Evolutionary conservation across 1,284 basidiomycete genomes (phyloP), one percentile per base, ranked within the genome.

Genomic region (Ceratobasidium sp.): DNA sequence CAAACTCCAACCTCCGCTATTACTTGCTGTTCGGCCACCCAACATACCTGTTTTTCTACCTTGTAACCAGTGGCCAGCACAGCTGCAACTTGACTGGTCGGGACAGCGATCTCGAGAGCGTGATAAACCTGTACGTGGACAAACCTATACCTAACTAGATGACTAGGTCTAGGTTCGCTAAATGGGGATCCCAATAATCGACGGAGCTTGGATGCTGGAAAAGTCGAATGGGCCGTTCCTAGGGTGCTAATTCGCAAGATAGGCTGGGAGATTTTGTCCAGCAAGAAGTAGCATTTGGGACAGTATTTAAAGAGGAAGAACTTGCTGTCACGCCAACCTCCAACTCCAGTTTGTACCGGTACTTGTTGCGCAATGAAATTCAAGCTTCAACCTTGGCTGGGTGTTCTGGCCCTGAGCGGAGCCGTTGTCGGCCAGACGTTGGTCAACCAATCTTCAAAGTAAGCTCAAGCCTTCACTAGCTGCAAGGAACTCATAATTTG

Each of bases 321-420:
- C 46, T 49, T 49, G 15, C 13, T 49, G 46, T 15, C 19, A 49
- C 19, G 13, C 13, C 13, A 49, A 5, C 46, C 46, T n/a, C 4
- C 46, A 13, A 49, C 13, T 49, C 37, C 37, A 49, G 46, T 17
- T 15, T 17, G 46, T 4, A 5, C 13, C 19, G 13, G 15, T 17
- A 4, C 4, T 5, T 49, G 3, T n/a, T 49, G 19, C 4, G 19
- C 8, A 49, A 49, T 49, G 32, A 29, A 29, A 57, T 29, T 57
- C 25, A n/a, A 22, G 54, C 25, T 57, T 15, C 5, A 25, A 19
- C 25, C 51, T 13, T 34, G 11, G 32, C 19, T 57, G 22, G 22
- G 54, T n/a, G 22, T 57, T 57, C 54, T 57, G 22, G 54, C 54
- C 13, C 54, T 57, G n/a, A 34, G 17, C 11, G 54, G 54, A 57